Conservation (phyloP, 495 filamentous ascomycete species). For the Trichoderma gamsii region DNA sequence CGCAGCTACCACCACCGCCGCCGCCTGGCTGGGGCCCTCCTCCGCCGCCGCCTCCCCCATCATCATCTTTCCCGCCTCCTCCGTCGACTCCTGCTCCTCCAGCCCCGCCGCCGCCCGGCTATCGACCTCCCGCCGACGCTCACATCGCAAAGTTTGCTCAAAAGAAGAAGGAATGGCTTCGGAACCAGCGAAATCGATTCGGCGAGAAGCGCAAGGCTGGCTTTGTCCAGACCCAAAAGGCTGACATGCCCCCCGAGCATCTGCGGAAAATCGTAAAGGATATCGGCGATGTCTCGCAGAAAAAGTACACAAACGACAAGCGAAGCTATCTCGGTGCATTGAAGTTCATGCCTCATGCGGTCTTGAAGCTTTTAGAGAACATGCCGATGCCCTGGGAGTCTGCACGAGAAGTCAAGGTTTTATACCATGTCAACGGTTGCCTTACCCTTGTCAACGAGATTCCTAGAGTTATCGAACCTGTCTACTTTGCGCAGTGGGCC, state of each 20-base stretch:
- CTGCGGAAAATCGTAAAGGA: constrained; percentile 96
- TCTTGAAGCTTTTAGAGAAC: constrained; percentile 96
- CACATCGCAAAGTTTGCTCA: constrained; percentile 91
- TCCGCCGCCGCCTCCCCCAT: constrained; percentile 50
- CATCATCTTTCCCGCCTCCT: constrained; percentile 66
- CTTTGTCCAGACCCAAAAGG: constrained; percentile 96
- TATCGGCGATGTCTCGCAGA: constrained; percentile 98
- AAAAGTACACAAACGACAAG: constrained; percentile 99
- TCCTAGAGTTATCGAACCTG: constrained; percentile 93
- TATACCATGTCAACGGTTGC: constrained; percentile 98
- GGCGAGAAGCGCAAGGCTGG: constrained; percentile 95
- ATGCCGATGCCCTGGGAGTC: constrained; percentile 99
- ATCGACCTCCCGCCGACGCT: constrained; percentile 75
- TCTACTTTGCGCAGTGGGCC: constrained; percentile 98
- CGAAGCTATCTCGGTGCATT: constrained; percentile 93
- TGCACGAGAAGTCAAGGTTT: constrained; percentile 87
- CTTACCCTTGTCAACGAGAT: constrained; percentile 96
- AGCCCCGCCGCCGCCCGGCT: constrained; percentile 84
- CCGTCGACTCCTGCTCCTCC: constrained; percentile 42
- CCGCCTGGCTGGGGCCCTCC: constrained; percentile 49
- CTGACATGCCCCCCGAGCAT: constrained; percentile 98
- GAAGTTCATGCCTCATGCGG: constrained; percentile 99
- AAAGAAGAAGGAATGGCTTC: constrained; percentile 99
- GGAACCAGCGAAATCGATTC: constrained; percentile 85
- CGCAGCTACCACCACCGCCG: constrained; percentile 46